Evolutionary conservation across 2,329 filamentous ascomycete genomes (phyloP).

Genomic region (Trichoderma pleuroti): DNA sequence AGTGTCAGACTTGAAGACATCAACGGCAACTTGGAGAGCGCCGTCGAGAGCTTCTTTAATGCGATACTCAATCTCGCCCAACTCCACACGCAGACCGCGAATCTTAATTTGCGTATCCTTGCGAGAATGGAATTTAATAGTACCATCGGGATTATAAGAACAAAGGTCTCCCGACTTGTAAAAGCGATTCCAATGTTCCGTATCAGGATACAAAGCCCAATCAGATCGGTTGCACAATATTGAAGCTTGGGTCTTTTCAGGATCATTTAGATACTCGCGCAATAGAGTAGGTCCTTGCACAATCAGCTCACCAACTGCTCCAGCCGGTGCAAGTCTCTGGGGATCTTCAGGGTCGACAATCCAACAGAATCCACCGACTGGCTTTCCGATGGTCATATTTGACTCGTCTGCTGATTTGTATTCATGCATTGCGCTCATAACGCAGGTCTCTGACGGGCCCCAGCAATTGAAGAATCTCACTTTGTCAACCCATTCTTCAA

Average conservation of each 20-base stretch:
- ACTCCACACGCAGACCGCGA: constrained; percentile 8
- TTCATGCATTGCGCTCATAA: not conserved
- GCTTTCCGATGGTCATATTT: constrained; percentile 13
- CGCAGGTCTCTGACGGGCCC: constrained; percentile 20
- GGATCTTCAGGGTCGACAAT: constrained; percentile 19
- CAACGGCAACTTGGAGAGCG: not conserved
- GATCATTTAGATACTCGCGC: not conserved
- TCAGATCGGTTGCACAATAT: not conserved
- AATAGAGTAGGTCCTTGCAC: not conserved
- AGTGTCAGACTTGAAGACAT: not conserved
- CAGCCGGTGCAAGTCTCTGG: not conserved
- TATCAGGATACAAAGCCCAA: not conserved
- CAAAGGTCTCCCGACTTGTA: not conserved
- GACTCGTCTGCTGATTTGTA: not conserved
- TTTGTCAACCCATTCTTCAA: constrained; percentile 15
- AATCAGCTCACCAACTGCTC: not conserved
- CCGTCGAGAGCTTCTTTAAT: not conserved
- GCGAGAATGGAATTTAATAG: not conserved
- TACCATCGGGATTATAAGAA: not conserved
- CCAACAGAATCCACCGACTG: constrained; percentile 20
- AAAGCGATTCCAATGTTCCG: not conserved
- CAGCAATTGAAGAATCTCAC: constrained; percentile 3
- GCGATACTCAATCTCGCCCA: constrained; percentile 3
- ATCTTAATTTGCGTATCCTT: constrained; percentile 15
- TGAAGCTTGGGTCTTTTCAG: not conserved